phyloP scores from a whole-genome alignment of 176 grass and related monocot species.

The Juncus effusus region DNA sequence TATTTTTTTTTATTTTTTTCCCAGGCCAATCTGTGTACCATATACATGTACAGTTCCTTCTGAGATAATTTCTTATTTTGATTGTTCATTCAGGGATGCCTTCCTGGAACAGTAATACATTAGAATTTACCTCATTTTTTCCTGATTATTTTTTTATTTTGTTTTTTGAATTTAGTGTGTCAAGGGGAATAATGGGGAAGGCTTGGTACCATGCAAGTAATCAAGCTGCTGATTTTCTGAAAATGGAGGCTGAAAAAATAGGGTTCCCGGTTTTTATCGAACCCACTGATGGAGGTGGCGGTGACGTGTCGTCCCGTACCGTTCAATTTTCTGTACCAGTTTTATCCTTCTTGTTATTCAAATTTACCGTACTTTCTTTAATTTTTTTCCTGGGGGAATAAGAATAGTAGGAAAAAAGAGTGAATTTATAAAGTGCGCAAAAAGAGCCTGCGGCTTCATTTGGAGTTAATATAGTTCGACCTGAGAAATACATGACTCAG shows the following conservation, averaged over 20 bases:
- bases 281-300: slow-evolving; percentile 91
- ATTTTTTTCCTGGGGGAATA: slow-evolving; percentile 65
- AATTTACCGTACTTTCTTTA: too few species aligned
- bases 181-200: slow-evolving; percentile 92
- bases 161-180: slow-evolving; percentile 46
- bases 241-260: slow-evolving; percentile 80
- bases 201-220: slow-evolving; percentile 84
- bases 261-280: slow-evolving; percentile 94
- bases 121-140: too few species aligned
- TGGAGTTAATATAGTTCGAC: slow-evolving; percentile 64
- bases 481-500: slow-evolving; percentile 95
- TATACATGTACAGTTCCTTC: not conserved
- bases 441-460: slow-evolving; percentile 91
- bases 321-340: too few species aligned
- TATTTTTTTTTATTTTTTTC: too few species aligned
- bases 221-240: slow-evolving; percentile 74
- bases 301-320: slow-evolving; percentile 45
- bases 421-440: slow-evolving; percentile 73
- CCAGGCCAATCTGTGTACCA: too few species aligned
- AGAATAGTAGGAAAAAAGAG: slow-evolving; percentile 68
- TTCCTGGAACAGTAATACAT: slow-evolving; percentile 30
- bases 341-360: too few species aligned
- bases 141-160: not conserved
- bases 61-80: not conserved
- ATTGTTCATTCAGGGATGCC: slow-evolving; percentile 17